phyloP scores from a whole-genome alignment of 1,139 yeast species.

The Yamadazyma friedrichii region DNA sequence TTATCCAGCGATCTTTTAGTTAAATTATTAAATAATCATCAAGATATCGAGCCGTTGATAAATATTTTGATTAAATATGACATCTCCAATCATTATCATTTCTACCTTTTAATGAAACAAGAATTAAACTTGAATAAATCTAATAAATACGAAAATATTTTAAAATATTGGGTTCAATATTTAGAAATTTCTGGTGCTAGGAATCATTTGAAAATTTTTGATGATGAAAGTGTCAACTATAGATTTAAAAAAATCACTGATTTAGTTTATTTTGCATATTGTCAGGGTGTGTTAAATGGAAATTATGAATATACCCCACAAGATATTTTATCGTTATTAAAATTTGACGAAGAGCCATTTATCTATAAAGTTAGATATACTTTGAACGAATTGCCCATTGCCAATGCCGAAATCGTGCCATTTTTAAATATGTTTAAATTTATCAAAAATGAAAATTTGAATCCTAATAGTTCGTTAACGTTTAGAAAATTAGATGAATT shows the following conservation, averaged over 20 bases:
- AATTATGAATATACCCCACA: constrained; percentile 22
- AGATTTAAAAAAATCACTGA: constrained; percentile 16
- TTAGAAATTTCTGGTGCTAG: constrained; percentile 20
- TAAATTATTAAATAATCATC: constrained; percentile 16
- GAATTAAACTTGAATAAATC: constrained; percentile 16
- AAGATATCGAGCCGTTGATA: constrained; percentile 17
- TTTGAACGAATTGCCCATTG: constrained; percentile 9
- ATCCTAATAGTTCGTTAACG: constrained; percentile 34
- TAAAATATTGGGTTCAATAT: constrained; percentile 35
- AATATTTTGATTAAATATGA: constrained; percentile 25
- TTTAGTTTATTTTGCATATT: constrained; percentile 36
- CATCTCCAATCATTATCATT: constrained; percentile 36
- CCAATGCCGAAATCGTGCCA: constrained; percentile 7
- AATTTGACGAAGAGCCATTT: constrained; percentile 26
- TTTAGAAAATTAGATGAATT: constrained; percentile 24
- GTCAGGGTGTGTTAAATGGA: constrained; percentile 27
- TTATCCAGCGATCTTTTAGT: constrained; percentile 23
- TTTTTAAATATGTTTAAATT: constrained; percentile 8
- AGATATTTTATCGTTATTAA: constrained; percentile 31
- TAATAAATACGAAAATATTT: constrained; percentile 23
- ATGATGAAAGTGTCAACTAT: constrained; percentile 1
- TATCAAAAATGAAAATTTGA: constrained; percentile 21
- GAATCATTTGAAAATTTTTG: background rate
- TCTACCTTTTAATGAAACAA: constrained; percentile 24
- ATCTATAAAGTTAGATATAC: constrained; percentile 20